Base-by-base conservation (phyloP, 768 basidiomycete species). In the Tylopilus subfusipes region DNA sequence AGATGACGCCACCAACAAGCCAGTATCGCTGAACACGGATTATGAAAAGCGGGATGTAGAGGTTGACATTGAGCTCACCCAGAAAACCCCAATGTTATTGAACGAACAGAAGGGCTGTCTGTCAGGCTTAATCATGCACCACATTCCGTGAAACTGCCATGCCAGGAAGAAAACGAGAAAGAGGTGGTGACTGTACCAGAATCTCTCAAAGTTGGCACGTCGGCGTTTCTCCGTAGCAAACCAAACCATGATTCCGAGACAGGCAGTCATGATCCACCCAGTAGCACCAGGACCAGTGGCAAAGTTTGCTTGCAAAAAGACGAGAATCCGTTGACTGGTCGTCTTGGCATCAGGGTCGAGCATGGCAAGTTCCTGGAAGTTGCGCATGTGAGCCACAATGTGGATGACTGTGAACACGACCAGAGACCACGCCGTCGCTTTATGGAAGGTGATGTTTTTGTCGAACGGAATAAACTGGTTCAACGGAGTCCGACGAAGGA, bases 121-220 rank as follows among this genome's bases (percentile, higher is more conserved):
- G 72, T 97, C 93, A 24, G 94, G 93, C 72, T 90, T 75, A 75
- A 95, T 92, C 90, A 94, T 93, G 75, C 93, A 94, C 82, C 92
- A 95, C 89, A 95, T 88, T 50, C 93, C 93, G 66, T 95, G 94
- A 29, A 96, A 76, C 69, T 98, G 95, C 95, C 95, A 97, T 67
- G 78, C 76, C 69, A 93, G 80, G 78, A 98, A 97, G 82, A 96
- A 96, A 54, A 90, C 68, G 64, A 96, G 82, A 76, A 94, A 96
- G 56, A 97, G 77, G 69, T 97, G 89, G 67, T 91, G 85, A 10
- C 83, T 80, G 70, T 92, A 93, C 88, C 90, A 93, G 76, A 95
- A 95, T 65, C 79, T 74, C 74, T 98, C 93, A 61, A 94, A 98
- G 62, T 85, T 81, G 13, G 82, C 80, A 52, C 84, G 80, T 48